Conservation (phyloP, 192 early-diverging fungal species). For the Podila verticillata region DNA sequence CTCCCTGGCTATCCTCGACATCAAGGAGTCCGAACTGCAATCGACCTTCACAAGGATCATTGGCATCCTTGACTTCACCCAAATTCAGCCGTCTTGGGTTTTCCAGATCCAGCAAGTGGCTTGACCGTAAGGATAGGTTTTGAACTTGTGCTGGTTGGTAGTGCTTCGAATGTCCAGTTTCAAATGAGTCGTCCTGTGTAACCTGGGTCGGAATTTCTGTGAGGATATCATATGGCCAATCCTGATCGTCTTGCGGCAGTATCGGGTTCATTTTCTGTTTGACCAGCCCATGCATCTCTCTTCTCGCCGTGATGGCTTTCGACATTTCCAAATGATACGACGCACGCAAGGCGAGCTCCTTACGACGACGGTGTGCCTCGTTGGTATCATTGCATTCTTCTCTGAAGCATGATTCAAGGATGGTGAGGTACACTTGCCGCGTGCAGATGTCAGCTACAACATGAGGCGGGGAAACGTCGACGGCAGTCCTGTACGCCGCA, state of each 20-base stretch:
- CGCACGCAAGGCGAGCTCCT: slow-evolving; percentile 13
- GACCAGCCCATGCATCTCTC: slow-evolving; percentile 67
- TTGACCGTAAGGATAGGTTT: background rate
- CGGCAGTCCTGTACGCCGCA: slow-evolving; percentile 7
- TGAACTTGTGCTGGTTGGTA: background rate
- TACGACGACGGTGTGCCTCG: background rate
- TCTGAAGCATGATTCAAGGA: slow-evolving; percentile 32
- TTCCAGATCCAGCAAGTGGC: slow-evolving; percentile 18
- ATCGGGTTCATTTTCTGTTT: slow-evolving; percentile 53
- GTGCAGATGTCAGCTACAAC: slow-evolving; percentile 24
- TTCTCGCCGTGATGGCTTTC: slow-evolving; percentile 65
- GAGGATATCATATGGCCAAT: slow-evolving; percentile 50
- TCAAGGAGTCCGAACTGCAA: background rate
- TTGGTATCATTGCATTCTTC: background rate
- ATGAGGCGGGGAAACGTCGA: slow-evolving; percentile 13
- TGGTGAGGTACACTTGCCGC: slow-evolving; percentile 8
- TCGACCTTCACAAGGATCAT: background rate
- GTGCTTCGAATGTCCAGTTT: too few species aligned
- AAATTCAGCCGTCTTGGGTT: slow-evolving; percentile 23
- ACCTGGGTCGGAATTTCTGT: background rate
- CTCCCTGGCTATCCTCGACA: background rate
- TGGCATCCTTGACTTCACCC: background rate
- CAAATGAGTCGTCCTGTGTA: background rate
- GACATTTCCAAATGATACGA: slow-evolving; percentile 61
- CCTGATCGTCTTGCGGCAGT: slow-evolving; percentile 18